Base-by-base conservation (phyloP, 257 asterid species). In the Forsythia viridissima region DNA sequence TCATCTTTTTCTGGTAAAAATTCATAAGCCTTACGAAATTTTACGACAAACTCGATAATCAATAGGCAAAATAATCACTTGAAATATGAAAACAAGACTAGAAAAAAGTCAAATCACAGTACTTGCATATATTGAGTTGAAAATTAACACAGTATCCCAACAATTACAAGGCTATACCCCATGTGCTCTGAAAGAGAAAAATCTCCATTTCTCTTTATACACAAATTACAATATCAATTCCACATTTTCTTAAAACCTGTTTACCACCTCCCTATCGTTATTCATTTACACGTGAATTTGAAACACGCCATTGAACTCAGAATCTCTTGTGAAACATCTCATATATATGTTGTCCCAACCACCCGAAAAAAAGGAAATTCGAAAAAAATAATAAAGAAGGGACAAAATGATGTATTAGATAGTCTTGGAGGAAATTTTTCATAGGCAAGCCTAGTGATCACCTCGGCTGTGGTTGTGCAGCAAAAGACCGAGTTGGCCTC, bases 261-360 rank as follows among this genome's bases (percentile, higher is more conserved):
- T 57, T 69, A 80, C 71, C 78, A 21, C 71, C 76, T 52, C 73
- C 68, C 70, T 70, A 71, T 12, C 70, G 20, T 76, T 78, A 72
- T 82, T 80, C 89, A 88, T 90, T 81, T 89, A 88, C 91, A 89
- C 71, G 82, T 83, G 80, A 87, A 81, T 72, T 76, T 76, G 82
- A 84, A 86, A 83, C 82, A 85, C 83, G 83, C 84, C 85, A 74
- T 5, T 30, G 42, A 48, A 70, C 67, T 67, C 39, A 20, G 20
- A 36, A 36, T 59, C 71, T 16, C 6, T 10, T 55, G 24, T 55
- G 24, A 55, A 55, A 7, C 65, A 5, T 18, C 65, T 55, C 65
- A 18, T 3, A 10, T 44, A 10, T 4, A 12, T 5, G 66, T 73
- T 69, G 81, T 68, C 38, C 18, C 79, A 76, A 77, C 76, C 83